Percentiles rank a stretch among this genome's conserved stretches.
These are phyloP conservation scores for Carex sylvatica DNA, from an alignment of 202 grass and related monocot genomes.

Conservation along the genomic window DNA sequence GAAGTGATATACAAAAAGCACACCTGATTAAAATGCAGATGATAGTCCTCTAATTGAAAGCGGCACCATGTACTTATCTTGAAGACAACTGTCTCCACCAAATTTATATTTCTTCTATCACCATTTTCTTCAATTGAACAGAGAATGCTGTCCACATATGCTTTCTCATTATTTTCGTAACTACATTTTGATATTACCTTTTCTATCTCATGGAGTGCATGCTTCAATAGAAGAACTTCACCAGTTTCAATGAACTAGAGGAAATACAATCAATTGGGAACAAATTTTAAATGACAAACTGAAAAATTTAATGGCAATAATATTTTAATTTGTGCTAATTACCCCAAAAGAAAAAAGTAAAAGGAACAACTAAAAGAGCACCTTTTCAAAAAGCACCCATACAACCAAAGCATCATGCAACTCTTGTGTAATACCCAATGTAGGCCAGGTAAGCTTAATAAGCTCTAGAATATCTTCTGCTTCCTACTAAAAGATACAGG, in stretches of 20 bases:
- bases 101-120: slow-evolving; percentile 44
- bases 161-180: slow-evolving; percentile 40
- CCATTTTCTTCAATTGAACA: slow-evolving; percentile 53
- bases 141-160: slow-evolving; percentile 62
- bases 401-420: slow-evolving; percentile 60
- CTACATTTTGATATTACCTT: slow-evolving; percentile 43
- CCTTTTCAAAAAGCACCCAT: slow-evolving; percentile 88
- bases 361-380: slow-evolving; percentile 22
- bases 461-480: slow-evolving; percentile 76
- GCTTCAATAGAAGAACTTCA: slow-evolving; percentile 65
- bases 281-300: slow-evolving; percentile 7
- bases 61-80: slow-evolving; percentile 62
- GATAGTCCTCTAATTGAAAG: slow-evolving; percentile 75
- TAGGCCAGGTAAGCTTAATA: slow-evolving; percentile 64
- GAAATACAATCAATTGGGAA: slow-evolving; percentile 35
- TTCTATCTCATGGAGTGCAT: slow-evolving; percentile 49
- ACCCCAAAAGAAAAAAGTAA: not conserved
- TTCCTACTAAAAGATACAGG: slow-evolving; percentile 59
- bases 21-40: slow-evolving; percentile 79
- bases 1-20: not conserved
- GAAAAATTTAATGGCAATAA: slow-evolving; percentile 12
- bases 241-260: slow-evolving; percentile 69
- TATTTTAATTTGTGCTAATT: slow-evolving; percentile 2
- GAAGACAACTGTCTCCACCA: slow-evolving; percentile 53
- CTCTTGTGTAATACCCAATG: slow-evolving; percentile 72